Evolutionary conservation across 2,329 filamentous ascomycete species (phyloP).

Genomic region (Sclerotinia minor): DNA sequence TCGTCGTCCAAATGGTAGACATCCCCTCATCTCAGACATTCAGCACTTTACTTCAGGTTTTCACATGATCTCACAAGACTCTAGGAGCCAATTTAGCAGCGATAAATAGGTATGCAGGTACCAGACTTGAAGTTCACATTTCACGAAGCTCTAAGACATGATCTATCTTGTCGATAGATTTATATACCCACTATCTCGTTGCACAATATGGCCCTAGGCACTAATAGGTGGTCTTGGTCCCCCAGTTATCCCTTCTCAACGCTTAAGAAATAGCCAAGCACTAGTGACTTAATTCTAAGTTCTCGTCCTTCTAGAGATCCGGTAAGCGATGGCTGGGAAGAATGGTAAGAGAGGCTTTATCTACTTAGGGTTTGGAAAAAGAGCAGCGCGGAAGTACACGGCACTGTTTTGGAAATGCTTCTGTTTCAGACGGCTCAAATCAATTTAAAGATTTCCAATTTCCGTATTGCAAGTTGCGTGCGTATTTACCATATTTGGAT

Average conservation of each 20-base stretch:
- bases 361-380: not conserved
- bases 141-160: not conserved
- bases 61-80: not conserved
- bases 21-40: not conserved
- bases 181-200: too few species aligned
- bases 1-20: not conserved
- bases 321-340: too few species aligned
- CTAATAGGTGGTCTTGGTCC: too few species aligned
- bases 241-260: too few species aligned
- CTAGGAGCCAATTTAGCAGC: too few species aligned
- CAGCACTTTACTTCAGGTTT: not conserved
- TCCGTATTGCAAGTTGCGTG: not conserved
- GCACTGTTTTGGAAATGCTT: not conserved
- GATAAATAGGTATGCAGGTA: not conserved
- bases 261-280: too few species aligned
- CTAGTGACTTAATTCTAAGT: too few species aligned
- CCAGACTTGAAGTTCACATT: not conserved
- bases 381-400: not conserved
- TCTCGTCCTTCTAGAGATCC: too few species aligned
- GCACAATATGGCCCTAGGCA: too few species aligned
- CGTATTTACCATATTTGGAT: not conserved
- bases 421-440: not conserved
- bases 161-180: not conserved
- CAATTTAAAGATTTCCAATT: not conserved
- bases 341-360: not conserved